phyloP scores from a whole-genome alignment of 2,329 filamentous ascomycete genomes.

The Westerdykella ornata region DNA sequence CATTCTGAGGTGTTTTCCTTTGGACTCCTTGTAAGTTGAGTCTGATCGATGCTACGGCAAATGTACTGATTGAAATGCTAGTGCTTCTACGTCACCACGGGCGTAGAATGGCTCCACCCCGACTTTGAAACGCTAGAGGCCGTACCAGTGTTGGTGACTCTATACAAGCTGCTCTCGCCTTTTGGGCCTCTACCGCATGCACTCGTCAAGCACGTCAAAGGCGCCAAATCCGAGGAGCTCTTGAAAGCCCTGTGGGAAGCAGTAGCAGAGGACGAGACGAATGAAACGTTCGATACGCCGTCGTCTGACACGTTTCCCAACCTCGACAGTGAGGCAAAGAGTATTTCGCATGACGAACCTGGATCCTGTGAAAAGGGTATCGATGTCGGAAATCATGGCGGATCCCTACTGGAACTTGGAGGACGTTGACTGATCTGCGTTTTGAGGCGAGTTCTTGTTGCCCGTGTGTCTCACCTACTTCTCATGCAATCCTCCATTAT shows the following conservation, averaged over 20 bases:
- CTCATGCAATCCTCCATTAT: neutral
- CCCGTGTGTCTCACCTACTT: neutral
- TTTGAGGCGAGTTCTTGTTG: neutral
- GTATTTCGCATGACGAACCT: constrained; percentile 28
- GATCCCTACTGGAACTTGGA: constrained; percentile 6
- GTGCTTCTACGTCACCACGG: constrained; percentile 21
- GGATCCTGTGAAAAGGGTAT: constrained; percentile 24
- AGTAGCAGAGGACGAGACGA: constrained; percentile 7
- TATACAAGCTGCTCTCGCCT: constrained; percentile 21
- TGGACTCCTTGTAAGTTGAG: constrained; percentile 9
- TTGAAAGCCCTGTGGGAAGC: constrained; percentile 18
- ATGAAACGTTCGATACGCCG: constrained; percentile 22
- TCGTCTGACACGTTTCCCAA: constrained; percentile 23
- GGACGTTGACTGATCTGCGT: constrained; percentile 1
- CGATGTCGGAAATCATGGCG: constrained; percentile 12
- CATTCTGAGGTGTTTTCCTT: constrained; percentile 10
- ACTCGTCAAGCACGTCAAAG: constrained; percentile 23
- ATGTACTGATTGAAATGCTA: constrained; percentile 6
- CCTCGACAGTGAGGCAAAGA: constrained; percentile 24
- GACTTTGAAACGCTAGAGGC: constrained; percentile 19
- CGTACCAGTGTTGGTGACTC: constrained; percentile 22
- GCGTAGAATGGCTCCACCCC: constrained; percentile 18
- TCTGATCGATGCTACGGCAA: constrained; percentile 3
- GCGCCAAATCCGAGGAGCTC: constrained; percentile 18
- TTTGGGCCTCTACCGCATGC: constrained; percentile 21